Base-by-base conservation (phyloP, 179 eudicot species). In the Silene coronaria region DNA sequence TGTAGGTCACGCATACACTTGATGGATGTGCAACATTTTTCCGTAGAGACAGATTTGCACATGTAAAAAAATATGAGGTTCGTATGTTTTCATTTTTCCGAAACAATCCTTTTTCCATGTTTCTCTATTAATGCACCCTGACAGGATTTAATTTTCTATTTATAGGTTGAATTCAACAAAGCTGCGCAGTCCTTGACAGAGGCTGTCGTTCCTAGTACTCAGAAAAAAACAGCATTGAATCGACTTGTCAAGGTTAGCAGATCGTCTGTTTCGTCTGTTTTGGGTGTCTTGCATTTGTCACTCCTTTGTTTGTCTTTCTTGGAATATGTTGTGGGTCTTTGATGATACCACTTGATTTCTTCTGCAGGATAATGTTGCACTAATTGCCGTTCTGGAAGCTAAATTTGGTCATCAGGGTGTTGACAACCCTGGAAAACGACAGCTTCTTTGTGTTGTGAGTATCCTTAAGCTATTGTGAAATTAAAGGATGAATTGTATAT, bases 1-100 rank as follows among this genome's bases (percentile, higher is more conserved):
- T 83, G 76, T 76, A 94, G 98, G 92, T 90, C 72, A 81, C 79
- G 68, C 87, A 83, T 61, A 86, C 86, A 60, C 77, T 85, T 72
- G 97, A 95, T 88, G 97, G 97, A 12, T 93, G 97, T 89, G 97
- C 99, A 71, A 95, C 95, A 58, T 92, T 95, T 81, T 95, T 95
- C 87, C 97, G 97, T 51, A 88, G 97, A 81, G 96, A 92, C 76
- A 87, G 93, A 80, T 94, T 92, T 84, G 77, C 92, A 12, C 97
- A 90, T 83, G 97, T 95, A 65, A 92, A 92, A 85, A 95, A 95
- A 86, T 92, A 92, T 67, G 99, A 95, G 97, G 98, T 94, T 66
- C 22, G 38, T 27, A 22, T 46, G 87, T 26, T 77, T 17, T 42
- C 74, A 13, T 65, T 38, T 38, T 4, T 48, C 23, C 24, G 14